These are phyloP conservation scores for Eutrema heterophyllum DNA, from an alignment of 345 rosid species.

Conservation along the genomic window DNA sequence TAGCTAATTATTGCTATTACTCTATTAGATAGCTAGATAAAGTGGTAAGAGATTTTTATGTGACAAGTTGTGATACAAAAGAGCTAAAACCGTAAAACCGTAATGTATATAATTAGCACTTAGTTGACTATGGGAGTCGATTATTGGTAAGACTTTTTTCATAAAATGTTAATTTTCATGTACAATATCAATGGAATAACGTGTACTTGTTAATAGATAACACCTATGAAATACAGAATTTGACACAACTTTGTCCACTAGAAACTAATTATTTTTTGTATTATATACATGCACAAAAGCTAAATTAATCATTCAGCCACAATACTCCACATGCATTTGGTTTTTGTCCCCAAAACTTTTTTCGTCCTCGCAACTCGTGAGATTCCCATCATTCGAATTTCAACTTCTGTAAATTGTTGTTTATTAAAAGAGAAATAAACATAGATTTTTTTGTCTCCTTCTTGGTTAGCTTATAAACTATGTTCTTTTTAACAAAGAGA, in stretches of 20 bases:
- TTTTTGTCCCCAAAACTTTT: slow-evolving; percentile 25
- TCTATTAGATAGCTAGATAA: background rate
- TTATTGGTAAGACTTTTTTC: slow-evolving; percentile 25
- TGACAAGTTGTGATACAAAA: slow-evolving; percentile 22
- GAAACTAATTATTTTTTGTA: background rate
- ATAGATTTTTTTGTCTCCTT: slow-evolving; percentile 1
- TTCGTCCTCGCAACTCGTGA: slow-evolving; percentile 26
- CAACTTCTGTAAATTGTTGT: slow-evolving; percentile 1
- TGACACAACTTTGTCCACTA: slow-evolving; percentile 3
- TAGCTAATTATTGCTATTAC: no score
- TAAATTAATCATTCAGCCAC: slow-evolving; percentile 25
- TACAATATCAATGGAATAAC: background rate
- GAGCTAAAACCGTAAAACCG: background rate
- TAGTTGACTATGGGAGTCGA: slow-evolving; percentile 21
- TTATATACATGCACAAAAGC: slow-evolving; percentile 6
- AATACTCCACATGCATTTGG: slow-evolving; percentile 28
- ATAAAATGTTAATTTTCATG: background rate
- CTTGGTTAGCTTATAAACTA: background rate
- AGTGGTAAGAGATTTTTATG: background rate
- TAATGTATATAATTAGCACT: slow-evolving; percentile 4
- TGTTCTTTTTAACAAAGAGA: slow-evolving; percentile 1
- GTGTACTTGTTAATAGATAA: background rate
- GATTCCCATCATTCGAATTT: slow-evolving; percentile 32
- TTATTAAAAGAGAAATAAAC: background rate
- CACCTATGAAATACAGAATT: background rate